Base-by-base conservation (phyloP, 495 filamentous ascomycete genomes). In the Apiosordaria backusii region DNA sequence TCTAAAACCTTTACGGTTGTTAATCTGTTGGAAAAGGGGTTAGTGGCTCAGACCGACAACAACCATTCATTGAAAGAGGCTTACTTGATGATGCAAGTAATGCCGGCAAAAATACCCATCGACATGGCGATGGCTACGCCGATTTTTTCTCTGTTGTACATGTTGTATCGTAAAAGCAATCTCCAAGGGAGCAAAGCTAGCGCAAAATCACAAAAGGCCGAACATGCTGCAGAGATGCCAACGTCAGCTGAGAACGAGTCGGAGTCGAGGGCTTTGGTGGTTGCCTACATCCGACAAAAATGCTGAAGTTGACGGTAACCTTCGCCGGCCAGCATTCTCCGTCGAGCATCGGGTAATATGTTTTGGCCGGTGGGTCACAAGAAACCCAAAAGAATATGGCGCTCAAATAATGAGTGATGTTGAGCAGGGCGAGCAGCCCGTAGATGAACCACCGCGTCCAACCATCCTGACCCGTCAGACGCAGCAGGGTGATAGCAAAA, bases 351-450 rank as follows among this genome's bases (percentile, higher is more conserved):
- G 29, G 35, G n/a, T 77, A 62, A 74, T 76, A 82, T 13, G 71
- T 71, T 59, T 77, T 79, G 23, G 71, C 67, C 15, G 80, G 79
- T n/a, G 61, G 70, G 35, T 71, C 57, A 65, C 80, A 83, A 27
- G 71, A 67, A 0, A 79, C 61, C 69, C 75, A 83, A 7, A 72
- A 73, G 54, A 81, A 78, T 4, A 82, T 69, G 22, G 75, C 76
- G 45, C 73, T 78, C n/a, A 78, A 52, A 22, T 74, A 74, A 58
- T 77, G 73, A 61, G 74, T 70, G 21, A 77, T 50, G 66, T 80
- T 81, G 53, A 80, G 72, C 27, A 64, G 65, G 55, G 73, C 64
- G 27, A 77, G 76, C 21, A 80, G 65, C 45, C 73, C 65, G 70
- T 67, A 71, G n/a, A 76, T 22, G 52, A 66, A 57, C 59, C 61